Evolutionary conservation across 1,139 yeast genomes (phyloP), one percentile per base, ranked within the genome.

Genomic region (Nakaseomyces kungkrabaensis): DNA sequence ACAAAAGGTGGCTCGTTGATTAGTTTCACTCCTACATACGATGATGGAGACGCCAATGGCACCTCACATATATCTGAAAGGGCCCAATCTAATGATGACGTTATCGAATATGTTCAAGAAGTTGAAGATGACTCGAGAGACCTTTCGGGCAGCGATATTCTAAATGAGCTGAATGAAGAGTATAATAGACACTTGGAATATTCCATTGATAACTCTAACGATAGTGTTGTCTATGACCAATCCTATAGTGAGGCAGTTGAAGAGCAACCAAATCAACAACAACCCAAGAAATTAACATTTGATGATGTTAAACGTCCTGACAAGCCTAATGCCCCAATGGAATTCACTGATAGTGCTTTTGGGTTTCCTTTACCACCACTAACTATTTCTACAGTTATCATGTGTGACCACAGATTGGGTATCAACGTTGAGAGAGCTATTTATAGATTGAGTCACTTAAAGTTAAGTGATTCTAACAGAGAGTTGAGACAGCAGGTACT

Each of bases 391-490:
- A 84, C 92, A 0, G 72, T 85, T 49, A 77, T 84, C 33, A 85
- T 85, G 95, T 73, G 84, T 56, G 90, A 84, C 64, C 82, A 83
- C 62, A 73, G 98, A 56, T 86, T 87, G 66, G 97, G 97, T 0
- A 82, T 92, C 45, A 96, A 90, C 65, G 95, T 92, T 45, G 98
- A 94, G 68, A 76, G 98, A 44, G 97, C 98, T 1, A 86, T 94
- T 50, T 92, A 92, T 66, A 73, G 98, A 52, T 74, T 94, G 53
- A 85, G 96, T 43, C 98, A 92, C 68, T 71, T 92, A 65, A 92
- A 92, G 67, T 74, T 92, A 57, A 96, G 97, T 40, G 95, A 94
- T 63, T 94, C 97, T 1, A 85, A 88, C 62, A 73, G 97, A 51
- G 95, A 95, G 22, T 72, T 92, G 53, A 76, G 90, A 37, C 97